Evolutionary conservation across 306 rosid species (phyloP).

Genomic region (Dryas drummondii): DNA sequence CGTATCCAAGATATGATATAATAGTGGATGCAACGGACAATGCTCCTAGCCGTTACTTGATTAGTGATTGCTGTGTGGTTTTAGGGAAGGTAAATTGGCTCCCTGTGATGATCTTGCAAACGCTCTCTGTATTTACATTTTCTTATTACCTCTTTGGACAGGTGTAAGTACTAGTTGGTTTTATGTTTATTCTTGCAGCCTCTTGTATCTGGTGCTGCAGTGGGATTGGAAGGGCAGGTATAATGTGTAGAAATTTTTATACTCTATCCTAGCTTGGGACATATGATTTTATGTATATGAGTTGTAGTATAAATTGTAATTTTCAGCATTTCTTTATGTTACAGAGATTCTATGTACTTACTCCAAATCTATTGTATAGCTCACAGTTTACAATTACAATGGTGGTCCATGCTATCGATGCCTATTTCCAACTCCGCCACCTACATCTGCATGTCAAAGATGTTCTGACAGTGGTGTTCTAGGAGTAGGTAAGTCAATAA

Average conservation of each 20-base stretch:
- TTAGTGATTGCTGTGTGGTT: conserved; percentile 94
- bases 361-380: conserved; percentile 47
- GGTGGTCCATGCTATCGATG: conserved; percentile 94
- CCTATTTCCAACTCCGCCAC: conserved; percentile 93
- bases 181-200: conserved; percentile 59
- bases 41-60: conserved; percentile 96
- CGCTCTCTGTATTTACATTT: background rate
- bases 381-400: conserved; percentile 82
- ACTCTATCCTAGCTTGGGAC: conserved; percentile 5
- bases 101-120: conserved; percentile 12
- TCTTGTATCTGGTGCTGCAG: conserved; percentile 96
- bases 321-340: background rate
- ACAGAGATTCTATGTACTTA: background rate
- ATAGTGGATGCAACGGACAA: conserved; percentile 94
- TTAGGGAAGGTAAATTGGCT: conserved; percentile 73
- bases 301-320: conserved; percentile 6
- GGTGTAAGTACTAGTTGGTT: conserved; percentile 27
- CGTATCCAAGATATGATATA: conserved; percentile 67
- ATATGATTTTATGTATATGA: background rate
- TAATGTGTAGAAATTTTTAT: conserved; percentile 5
- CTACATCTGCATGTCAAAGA: conserved; percentile 92
- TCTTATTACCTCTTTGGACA: background rate
- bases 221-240: conserved; percentile 99
- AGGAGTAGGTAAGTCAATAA: conserved; percentile 70
- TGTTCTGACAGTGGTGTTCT: conserved; percentile 93